Percentiles rank a stretch among this genome's conserved stretches.
Evolutionary conservation across 176 grass and related monocot genomes (phyloP).

Genomic region (Triticum aestivum): IWGSC_CS_RefSeq_v2.1 NC_057806.1:283203093-283203592

Average conservation of each 20-base stretch:
- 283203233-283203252: slow-evolving; percentile 36
- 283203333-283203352: slow-evolving; percentile 42
- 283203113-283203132: slow-evolving; percentile 11
- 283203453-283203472: not conserved
- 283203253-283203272: slow-evolving; percentile 34
- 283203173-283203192: slow-evolving; percentile 27
- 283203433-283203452: slow-evolving; percentile 24
- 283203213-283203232: slow-evolving; percentile 30
- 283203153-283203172: slow-evolving; percentile 27
- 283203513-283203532: slow-evolving; percentile 15
- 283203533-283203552: not conserved
- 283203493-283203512: slow-evolving; percentile 8
- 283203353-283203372: slow-evolving; percentile 31
- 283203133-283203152: slow-evolving; percentile 23
- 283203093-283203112: slow-evolving; percentile 10
- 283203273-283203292: slow-evolving; percentile 36
- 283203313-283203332: slow-evolving; percentile 47
- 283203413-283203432: slow-evolving; percentile 37
- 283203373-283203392: slow-evolving; percentile 13
- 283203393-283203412: slow-evolving; percentile 22
- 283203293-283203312: slow-evolving; percentile 42
- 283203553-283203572: not conserved
- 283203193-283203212: slow-evolving; percentile 49
- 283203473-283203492: slow-evolving; percentile 22
- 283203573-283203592: slow-evolving; percentile 1